Conservation (phyloP, 169 alveolate genomes). For the Eimeria maxima region DNA sequence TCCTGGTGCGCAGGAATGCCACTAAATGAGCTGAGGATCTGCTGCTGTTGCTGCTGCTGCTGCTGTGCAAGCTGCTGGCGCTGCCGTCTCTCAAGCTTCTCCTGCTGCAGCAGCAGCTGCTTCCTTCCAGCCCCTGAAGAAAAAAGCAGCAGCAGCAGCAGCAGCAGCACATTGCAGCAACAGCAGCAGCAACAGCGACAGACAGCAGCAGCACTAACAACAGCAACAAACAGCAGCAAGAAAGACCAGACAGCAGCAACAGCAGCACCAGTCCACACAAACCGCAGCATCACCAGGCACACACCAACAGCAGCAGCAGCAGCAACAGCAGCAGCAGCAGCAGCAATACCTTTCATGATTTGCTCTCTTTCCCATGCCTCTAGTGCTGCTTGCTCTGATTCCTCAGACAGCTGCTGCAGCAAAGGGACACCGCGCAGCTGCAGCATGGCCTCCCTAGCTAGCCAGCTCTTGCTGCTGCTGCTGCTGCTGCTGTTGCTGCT, state of each 20-base stretch:
- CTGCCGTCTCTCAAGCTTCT: conserved; percentile 47
- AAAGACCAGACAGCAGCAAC: too few relatives aligned
- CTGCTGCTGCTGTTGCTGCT: not conserved
- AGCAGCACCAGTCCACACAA: too few relatives aligned
- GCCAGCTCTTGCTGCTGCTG: conserved; percentile 43
- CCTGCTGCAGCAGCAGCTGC: conserved; percentile 50
- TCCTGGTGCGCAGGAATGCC: conserved; percentile 9
- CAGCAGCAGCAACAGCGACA: not conserved
- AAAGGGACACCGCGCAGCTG: conserved; percentile 40
- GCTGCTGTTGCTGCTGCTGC: not conserved
- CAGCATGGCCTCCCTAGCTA: conserved; percentile 33
- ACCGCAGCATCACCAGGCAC: not conserved
- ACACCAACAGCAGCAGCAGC: conserved; percentile 10
- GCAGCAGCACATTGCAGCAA: conserved; percentile 1
- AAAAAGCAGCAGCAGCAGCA: conserved; percentile 6
- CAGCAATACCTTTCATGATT: conserved; percentile 34
- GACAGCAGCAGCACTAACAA: not conserved
- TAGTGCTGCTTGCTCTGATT: conserved; percentile 12
- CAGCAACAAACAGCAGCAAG: too few relatives aligned
- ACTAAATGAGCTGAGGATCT: not conserved
- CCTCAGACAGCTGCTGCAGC: conserved; percentile 45
- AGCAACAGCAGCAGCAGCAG: conserved; percentile 30
- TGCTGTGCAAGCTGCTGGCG: conserved; percentile 37
- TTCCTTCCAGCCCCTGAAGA: conserved; percentile 38
- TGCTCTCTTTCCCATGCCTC: conserved; percentile 46